phyloP scores from a whole-genome alignment of 2,329 filamentous ascomycete genomes.

The Paramyrothecium sp. region DNA sequence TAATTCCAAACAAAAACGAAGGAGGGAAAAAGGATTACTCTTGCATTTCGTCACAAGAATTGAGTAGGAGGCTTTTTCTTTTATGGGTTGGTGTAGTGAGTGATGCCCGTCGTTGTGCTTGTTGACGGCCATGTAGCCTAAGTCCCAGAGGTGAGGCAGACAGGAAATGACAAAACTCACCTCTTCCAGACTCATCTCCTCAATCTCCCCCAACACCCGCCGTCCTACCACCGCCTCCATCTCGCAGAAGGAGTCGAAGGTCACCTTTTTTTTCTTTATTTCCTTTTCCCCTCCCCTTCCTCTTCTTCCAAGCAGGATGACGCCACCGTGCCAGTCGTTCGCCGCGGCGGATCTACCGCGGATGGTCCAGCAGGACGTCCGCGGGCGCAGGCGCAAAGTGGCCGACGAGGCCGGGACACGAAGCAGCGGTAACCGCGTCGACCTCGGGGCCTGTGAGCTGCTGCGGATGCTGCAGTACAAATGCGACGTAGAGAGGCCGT shows the following conservation, averaged over 20 bases:
- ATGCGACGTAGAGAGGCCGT: constrained; percentile 52
- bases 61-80: too few species aligned
- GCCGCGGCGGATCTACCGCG: constrained; percentile 48
- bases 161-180: constrained; percentile 35
- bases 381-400: constrained; percentile 53
- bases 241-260: constrained; percentile 12
- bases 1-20: too few species aligned
- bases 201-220: constrained; percentile 52
- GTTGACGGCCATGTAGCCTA: too few species aligned
- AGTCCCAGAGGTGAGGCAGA: too few species aligned
- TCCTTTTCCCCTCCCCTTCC: background rate
- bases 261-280: constrained; percentile 13
- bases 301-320: constrained; percentile 40
- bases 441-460: constrained; percentile 55
- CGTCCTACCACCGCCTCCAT: constrained; percentile 44
- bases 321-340: constrained; percentile 57
- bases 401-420: constrained; percentile 15
- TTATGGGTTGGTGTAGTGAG: too few species aligned
- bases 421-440: constrained; percentile 30
- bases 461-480: constrained; percentile 60
- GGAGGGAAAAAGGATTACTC: too few species aligned
- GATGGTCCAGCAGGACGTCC: constrained; percentile 45
- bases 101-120: too few species aligned
- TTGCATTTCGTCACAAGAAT: too few species aligned
- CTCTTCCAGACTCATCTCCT: constrained; percentile 58